These are phyloP conservation scores for Scytalidium sp. DNA, from an alignment of 2,329 filamentous ascomycete species.

Conservation along the genomic window DNA sequence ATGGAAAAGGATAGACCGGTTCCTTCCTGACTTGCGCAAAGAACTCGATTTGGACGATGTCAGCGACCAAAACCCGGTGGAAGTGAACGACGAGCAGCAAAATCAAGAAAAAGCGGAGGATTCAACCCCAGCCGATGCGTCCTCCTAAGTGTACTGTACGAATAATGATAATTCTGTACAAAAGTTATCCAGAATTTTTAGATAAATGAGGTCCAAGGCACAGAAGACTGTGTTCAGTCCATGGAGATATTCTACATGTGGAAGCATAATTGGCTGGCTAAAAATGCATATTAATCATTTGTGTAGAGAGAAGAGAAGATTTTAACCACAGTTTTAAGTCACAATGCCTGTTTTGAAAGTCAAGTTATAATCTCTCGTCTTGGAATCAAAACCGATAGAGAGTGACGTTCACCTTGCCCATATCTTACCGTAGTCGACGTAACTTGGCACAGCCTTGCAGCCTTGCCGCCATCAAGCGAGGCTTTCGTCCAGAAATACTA, in stretches of 20 bases:
- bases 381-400: too few species aligned
- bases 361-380: too few species aligned
- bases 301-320: conserved; percentile 35
- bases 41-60: conserved; percentile 54
- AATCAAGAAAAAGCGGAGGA: background rate
- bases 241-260: conserved; percentile 56
- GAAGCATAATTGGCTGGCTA: conserved; percentile 52
- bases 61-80: conserved; percentile 6
- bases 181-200: conserved; percentile 34
- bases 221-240: conserved; percentile 45
- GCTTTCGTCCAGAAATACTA: background rate
- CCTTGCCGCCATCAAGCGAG: background rate
- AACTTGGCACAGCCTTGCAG: background rate
- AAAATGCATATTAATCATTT: conserved; percentile 44
- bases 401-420: background rate
- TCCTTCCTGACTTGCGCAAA: conserved; percentile 56
- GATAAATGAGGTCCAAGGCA: conserved; percentile 18
- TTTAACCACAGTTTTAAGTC: too few species aligned
- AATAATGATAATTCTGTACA: conserved; percentile 10
- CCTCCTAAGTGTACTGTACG: background rate
- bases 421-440: background rate
- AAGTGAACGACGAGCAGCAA: background rate
- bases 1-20: conserved; percentile 64
- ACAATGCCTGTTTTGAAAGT: too few species aligned
- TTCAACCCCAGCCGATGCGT: background rate